These are phyloP conservation scores for Ophiostoma sp. DNA, from an alignment of 2,329 filamentous ascomycete genomes.

Conservation along the genomic window DNA sequence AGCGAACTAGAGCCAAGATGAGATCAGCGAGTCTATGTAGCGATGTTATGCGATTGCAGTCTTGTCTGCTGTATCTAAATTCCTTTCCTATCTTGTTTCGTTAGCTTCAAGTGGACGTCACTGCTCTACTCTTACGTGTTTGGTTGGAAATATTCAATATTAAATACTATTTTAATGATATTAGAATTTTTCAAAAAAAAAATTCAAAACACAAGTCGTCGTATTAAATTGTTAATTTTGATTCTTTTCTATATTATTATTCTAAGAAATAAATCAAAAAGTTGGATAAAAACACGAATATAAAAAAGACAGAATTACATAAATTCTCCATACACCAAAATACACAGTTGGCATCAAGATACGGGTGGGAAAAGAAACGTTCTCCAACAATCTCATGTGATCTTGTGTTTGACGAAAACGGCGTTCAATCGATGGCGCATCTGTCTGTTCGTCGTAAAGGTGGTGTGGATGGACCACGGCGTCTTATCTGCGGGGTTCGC, in stretches of 20 bases:
- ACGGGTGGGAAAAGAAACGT: too few relatives aligned
- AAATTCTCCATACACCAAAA: too few relatives aligned
- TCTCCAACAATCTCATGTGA: neutral
- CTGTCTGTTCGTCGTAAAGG: neutral
- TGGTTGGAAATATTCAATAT: too few relatives aligned
- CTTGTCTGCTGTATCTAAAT: neutral
- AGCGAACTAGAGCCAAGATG: neutral
- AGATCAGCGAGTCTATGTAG: too few relatives aligned
- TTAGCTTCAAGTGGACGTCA: too few relatives aligned
- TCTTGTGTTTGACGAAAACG: neutral
- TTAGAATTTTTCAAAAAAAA: neutral
- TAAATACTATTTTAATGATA: neutral
- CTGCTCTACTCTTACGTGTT: too few relatives aligned
- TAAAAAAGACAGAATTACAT: too few relatives aligned
- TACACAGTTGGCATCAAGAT: too few relatives aligned
- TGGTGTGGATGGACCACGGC: neutral
- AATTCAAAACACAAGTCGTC: too few relatives aligned
- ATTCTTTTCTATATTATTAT: neutral
- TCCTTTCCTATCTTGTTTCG: too few relatives aligned
- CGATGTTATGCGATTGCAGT: neutral
- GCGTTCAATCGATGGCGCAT: neutral
- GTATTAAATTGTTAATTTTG: too few relatives aligned
- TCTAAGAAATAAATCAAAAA: neutral
- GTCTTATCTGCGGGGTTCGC: conserved; percentile 11
- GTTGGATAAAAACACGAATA: neutral